A percentile compares a stretch with the other conserved stretches of the same genome.
Evolutionary conservation across 805 yeast species (phyloP).

Genomic region (Spencermartinsiella europaea): DNA sequence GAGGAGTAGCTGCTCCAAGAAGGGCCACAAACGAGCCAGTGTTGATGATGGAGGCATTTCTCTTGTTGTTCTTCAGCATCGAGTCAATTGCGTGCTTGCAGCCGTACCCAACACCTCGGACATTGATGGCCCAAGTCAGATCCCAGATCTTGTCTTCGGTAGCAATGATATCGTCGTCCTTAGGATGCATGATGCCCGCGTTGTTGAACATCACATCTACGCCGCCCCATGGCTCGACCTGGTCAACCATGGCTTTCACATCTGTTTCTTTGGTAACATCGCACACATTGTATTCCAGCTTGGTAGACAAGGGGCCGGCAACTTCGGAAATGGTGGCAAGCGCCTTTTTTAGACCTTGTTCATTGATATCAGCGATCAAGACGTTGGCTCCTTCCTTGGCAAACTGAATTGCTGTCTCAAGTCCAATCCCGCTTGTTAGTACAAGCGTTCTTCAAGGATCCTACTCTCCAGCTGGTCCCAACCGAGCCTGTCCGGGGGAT

Average conservation of each 20-base stretch:
- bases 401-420: conserved; percentile 57
- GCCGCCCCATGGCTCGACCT: conserved; percentile 67
- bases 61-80: conserved; percentile 26
- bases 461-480: no score
- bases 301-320: conserved; percentile 66
- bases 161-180: conserved; percentile 30
- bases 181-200: conserved; percentile 62
- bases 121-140: conserved; percentile 33
- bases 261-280: conserved; percentile 33
- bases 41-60: conserved; percentile 32
- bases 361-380: conserved; percentile 71
- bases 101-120: conserved; percentile 35
- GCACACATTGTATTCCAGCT: conserved; percentile 39
- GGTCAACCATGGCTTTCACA: conserved; percentile 35
- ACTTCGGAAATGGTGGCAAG: conserved; percentile 60
- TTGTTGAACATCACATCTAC: conserved; percentile 81
- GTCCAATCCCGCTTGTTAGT: conserved; percentile 28
- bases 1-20: conserved; percentile 37
- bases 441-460: no score
- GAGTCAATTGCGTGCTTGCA: conserved; percentile 34
- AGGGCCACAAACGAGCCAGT: conserved; percentile 36
- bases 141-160: conserved; percentile 35
- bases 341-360: conserved; percentile 48
- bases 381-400: conserved; percentile 87
- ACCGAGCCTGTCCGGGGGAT: no score